Percentiles rank a stretch among this genome's conserved stretches.
These are phyloP conservation scores for Chlorella sorokiniana DNA, from an alignment of 139 green algal species.

Conservation along the genomic window DNA sequence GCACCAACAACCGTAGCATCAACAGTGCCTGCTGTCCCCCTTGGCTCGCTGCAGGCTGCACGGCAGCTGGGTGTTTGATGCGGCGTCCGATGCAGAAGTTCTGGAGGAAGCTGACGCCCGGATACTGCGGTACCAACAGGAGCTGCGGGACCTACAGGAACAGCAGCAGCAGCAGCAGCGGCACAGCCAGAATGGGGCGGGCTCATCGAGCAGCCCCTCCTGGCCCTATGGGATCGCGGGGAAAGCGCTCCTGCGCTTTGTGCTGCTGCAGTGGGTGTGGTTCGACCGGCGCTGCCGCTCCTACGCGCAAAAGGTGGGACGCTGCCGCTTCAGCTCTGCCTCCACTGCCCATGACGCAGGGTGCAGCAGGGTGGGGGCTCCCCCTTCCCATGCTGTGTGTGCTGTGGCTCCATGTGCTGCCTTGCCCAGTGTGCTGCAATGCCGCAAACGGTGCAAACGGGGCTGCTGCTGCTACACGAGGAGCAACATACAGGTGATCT, in stretches of 20 bases:
- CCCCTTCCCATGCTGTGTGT: background rate
- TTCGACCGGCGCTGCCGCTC: constrained; percentile 59
- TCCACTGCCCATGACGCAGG: too few relatives aligned
- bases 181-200: background rate
- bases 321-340: too few relatives aligned
- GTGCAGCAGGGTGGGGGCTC: too few relatives aligned
- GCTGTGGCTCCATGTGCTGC: too few relatives aligned
- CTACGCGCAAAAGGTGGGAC: constrained; percentile 7
- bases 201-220: too few relatives aligned
- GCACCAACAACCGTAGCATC: too few relatives aligned
- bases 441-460: too few relatives aligned
- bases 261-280: constrained; percentile 71
- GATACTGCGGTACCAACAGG: background rate
- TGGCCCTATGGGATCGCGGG: background rate
- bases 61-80: background rate
- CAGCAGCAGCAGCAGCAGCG: background rate
- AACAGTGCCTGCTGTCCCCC: background rate
- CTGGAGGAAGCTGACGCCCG: background rate
- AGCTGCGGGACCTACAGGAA: background rate
- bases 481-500: too few relatives aligned
- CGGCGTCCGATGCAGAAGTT: background rate
- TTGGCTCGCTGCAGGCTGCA: background rate
- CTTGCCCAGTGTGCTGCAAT: too few relatives aligned
- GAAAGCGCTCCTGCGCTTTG: constrained; percentile 21
- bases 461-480: too few relatives aligned